A percentile compares a stretch with the other conserved stretches of the same genome.
phyloP scores from a whole-genome alignment of 1,139 yeast species.

The Pichia sp. region DNA sequence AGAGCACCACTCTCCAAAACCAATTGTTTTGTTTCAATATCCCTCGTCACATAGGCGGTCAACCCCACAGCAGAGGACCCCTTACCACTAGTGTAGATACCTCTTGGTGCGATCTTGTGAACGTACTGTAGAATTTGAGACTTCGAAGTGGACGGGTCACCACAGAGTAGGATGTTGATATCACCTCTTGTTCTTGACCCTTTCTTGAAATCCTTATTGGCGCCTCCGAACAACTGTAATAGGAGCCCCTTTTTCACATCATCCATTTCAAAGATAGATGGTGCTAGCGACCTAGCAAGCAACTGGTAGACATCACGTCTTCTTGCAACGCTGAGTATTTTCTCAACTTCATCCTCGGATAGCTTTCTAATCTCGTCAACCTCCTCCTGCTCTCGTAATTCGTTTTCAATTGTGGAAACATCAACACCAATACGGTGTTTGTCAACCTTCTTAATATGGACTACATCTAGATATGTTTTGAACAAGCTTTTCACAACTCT shows the following conservation, averaged over 20 bases:
- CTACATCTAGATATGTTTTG: conserved; percentile 92
- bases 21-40: conserved; percentile 85
- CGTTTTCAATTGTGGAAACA: conserved; percentile 61
- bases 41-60: conserved; percentile 94
- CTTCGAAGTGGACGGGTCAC: conserved; percentile 97
- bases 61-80: conserved; percentile 99
- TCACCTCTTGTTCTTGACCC: conserved; percentile 98
- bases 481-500: conserved; percentile 78
- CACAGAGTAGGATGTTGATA: conserved; percentile 82
- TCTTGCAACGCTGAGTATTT: conserved; percentile 55
- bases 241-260: conserved; percentile 94
- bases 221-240: conserved; percentile 90
- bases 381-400: conserved; percentile 48
- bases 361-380: conserved; percentile 72
- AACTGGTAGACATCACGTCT: conserved; percentile 82
- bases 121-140: conserved; percentile 92
- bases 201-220: conserved; percentile 80
- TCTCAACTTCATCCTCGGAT: conserved; percentile 61
- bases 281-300: conserved; percentile 90
- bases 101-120: conserved; percentile 96
- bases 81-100: conserved; percentile 96
- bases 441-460: conserved; percentile 85
- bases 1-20: conserved; percentile 96
- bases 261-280: conserved; percentile 91
- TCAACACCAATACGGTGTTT: conserved; percentile 79